Percentiles rank a stretch among this genome's conserved stretches.
Evolutionary conservation across 1,284 basidiomycete species (phyloP).

Genomic region (Fistulinella cinereoalba): DNA sequence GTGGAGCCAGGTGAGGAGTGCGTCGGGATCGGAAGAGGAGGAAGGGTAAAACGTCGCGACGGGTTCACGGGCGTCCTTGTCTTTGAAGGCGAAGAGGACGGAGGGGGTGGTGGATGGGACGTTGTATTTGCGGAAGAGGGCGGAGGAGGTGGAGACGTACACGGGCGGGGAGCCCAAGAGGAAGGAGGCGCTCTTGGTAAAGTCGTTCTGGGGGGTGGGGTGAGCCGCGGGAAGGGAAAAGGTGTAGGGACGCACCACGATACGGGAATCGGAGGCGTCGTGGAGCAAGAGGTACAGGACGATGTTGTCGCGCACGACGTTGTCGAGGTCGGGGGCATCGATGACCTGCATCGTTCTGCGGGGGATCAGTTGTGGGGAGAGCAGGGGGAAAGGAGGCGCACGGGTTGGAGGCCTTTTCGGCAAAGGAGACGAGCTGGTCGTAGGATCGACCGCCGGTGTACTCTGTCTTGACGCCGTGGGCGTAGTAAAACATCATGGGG

Average conservation of each 20-base stretch:
- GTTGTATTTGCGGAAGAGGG: constrained; percentile 51
- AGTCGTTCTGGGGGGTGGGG: constrained; percentile 36
- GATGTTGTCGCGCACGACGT: constrained; percentile 50
- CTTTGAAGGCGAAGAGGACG: constrained; percentile 74
- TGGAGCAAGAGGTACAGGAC: constrained; percentile 79
- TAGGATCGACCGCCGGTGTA: constrained; percentile 70
- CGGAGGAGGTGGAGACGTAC: constrained; percentile 49
- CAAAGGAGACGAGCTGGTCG: constrained; percentile 67
- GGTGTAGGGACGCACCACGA: constrained; percentile 40
- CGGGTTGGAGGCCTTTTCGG: constrained; percentile 65
- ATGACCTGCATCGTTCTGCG: constrained; percentile 45
- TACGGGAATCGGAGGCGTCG: constrained; percentile 39
- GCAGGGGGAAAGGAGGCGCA: constrained; percentile 33
- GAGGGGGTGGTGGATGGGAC: constrained; percentile 49
- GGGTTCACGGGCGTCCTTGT: constrained; percentile 48
- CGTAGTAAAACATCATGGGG: constrained; percentile 75
- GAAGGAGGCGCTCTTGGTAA: constrained; percentile 47
- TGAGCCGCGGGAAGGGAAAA: background rate
- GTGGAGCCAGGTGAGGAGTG: constrained; percentile 53
- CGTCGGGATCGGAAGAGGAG: constrained; percentile 7
- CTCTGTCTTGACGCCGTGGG: constrained; percentile 53
- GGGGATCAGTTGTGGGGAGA: constrained; percentile 4
- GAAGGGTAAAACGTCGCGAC: constrained; percentile 37
- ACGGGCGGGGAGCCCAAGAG: constrained; percentile 73
- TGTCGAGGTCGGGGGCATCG: constrained; percentile 51